These are phyloP conservation scores for Pseudogymnoascus sp. DNA, from an alignment of 2,329 filamentous ascomycete genomes.

Conservation along the genomic window DNA sequence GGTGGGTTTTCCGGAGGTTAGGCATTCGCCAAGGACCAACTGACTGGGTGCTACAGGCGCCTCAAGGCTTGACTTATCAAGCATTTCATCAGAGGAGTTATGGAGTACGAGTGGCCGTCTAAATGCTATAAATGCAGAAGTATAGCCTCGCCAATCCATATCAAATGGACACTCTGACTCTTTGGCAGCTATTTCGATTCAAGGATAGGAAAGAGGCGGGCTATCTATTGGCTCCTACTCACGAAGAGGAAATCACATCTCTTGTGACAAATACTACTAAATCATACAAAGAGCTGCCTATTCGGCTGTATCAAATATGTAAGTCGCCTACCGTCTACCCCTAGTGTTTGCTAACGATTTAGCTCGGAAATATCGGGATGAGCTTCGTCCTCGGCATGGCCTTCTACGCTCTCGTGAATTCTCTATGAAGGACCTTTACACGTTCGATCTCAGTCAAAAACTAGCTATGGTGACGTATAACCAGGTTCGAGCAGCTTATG, in stretches of 20 bases:
- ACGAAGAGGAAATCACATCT: slow-evolving; percentile 91
- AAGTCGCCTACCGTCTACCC: slow-evolving; percentile 25
- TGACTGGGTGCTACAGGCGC: slow-evolving; percentile 47
- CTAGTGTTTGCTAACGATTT: slow-evolving; percentile 11
- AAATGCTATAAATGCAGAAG: slow-evolving; percentile 64
- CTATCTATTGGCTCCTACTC: slow-evolving; percentile 80
- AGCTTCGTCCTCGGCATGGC: slow-evolving; percentile 79
- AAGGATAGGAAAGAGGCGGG: slow-evolving; percentile 67
- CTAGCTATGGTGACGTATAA: slow-evolving; percentile 75
- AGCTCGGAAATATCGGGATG: slow-evolving; percentile 92
- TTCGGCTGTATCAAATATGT: slow-evolving; percentile 88
- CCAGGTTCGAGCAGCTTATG: slow-evolving; percentile 66
- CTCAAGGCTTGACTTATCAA: slow-evolving; percentile 74
- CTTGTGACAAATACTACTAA: slow-evolving; percentile 65
- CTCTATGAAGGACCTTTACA: slow-evolving; percentile 97
- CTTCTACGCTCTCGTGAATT: slow-evolving; percentile 85
- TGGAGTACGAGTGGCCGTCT: slow-evolving; percentile 81
- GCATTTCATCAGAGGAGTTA: slow-evolving; percentile 73
- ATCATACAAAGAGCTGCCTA: slow-evolving; percentile 78
- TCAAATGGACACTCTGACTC: slow-evolving; percentile 11
- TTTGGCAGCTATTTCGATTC: slow-evolving; percentile 64
- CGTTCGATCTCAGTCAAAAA: slow-evolving; percentile 65
- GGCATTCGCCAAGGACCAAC: background rate
- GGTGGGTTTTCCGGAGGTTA: slow-evolving; percentile 39
- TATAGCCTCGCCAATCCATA: slow-evolving; percentile 31